A percentile compares a stretch with the other conserved stretches of the same genome.
phyloP scores from a whole-genome alignment of 163 green algal genomes.

The Botryococcus braunii region DNA sequence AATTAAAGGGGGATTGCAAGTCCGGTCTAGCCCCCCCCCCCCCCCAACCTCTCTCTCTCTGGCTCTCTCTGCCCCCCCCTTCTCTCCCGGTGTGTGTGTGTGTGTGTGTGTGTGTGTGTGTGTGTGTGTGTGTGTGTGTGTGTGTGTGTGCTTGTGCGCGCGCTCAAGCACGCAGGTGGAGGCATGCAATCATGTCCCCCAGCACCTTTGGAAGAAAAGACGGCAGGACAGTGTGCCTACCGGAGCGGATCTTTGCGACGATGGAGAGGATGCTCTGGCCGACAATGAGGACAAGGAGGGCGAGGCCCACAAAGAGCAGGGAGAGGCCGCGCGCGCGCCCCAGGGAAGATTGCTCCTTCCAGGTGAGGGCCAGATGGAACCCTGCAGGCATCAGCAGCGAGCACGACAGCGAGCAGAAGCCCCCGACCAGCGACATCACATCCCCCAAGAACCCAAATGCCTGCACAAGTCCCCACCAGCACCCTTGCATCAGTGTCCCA shows the following conservation, averaged over 20 bases:
- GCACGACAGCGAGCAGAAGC: constrained; percentile 30
- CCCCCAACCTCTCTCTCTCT: too few relatives aligned
- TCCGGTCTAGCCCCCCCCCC: too few relatives aligned
- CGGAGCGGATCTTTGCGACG: constrained; percentile 5
- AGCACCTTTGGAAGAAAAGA: too few relatives aligned
- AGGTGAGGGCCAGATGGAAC: constrained; percentile 31
- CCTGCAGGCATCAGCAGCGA: constrained; percentile 31
- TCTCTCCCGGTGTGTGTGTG: too few relatives aligned
- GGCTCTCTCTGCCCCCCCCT: too few relatives aligned
- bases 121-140: too few relatives aligned
- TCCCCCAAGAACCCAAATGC: constrained; percentile 23
- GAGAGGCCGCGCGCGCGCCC: background rate
- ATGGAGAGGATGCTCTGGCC: constrained; percentile 11
- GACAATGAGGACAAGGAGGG: constrained; percentile 18
- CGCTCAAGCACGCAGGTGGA: too few relatives aligned
- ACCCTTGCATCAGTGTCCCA: background rate
- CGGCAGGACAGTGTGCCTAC: too few relatives aligned
- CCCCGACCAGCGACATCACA: constrained; percentile 31
- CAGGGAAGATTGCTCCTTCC: constrained; percentile 3
- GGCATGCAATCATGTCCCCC: too few relatives aligned
- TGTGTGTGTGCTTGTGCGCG: too few relatives aligned
- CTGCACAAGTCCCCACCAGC: constrained; percentile 4
- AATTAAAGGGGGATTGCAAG: too few relatives aligned
- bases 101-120: too few relatives aligned
- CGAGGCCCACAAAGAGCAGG: constrained; percentile 13